These are phyloP conservation scores for Xylariaceae sp. DNA, from an alignment of 2,329 filamentous ascomycete genomes.

Conservation along the genomic window DNA sequence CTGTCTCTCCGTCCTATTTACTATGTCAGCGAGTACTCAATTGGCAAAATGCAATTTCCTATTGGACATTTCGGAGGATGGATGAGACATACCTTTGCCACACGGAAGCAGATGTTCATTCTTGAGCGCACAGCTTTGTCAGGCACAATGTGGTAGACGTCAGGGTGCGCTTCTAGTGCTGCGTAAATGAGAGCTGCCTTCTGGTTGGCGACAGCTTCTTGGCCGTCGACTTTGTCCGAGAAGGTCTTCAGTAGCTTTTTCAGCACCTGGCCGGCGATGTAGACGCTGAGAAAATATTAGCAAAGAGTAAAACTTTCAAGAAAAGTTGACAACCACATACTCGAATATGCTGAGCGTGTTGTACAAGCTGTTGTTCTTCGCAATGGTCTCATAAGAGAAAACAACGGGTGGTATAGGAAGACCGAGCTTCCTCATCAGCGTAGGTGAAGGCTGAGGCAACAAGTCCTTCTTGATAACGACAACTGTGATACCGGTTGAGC, in stretches of 20 bases:
- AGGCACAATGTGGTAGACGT: slow-evolving; percentile 74
- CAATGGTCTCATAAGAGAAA: slow-evolving; percentile 76
- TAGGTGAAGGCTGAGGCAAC: slow-evolving; percentile 66
- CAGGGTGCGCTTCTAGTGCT: slow-evolving; percentile 68
- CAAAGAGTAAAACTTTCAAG: background rate
- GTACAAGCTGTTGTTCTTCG: slow-evolving; percentile 92
- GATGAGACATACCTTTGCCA: slow-evolving; percentile 45
- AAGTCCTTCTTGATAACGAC: slow-evolving; percentile 79
- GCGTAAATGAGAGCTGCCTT: slow-evolving; percentile 77
- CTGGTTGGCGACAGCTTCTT: slow-evolving; percentile 66
- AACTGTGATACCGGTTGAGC: slow-evolving; percentile 79
- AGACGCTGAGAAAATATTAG: slow-evolving; percentile 56
- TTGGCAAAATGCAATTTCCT: too few species aligned
- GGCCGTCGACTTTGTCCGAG: slow-evolving; percentile 68
- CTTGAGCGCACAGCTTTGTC: slow-evolving; percentile 71
- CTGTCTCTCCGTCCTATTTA: slow-evolving; percentile 49
- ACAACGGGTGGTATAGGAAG: slow-evolving; percentile 77
- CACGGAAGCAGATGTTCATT: slow-evolving; percentile 94
- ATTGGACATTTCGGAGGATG: too few species aligned
- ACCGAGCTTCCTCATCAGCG: slow-evolving; percentile 67
- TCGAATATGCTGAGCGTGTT: slow-evolving; percentile 94
- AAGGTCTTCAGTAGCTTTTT: slow-evolving; percentile 65
- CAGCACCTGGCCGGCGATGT: slow-evolving; percentile 84
- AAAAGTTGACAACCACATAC: slow-evolving; percentile 36
- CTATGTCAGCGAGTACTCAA: too few species aligned